phyloP scores from a whole-genome alignment of 2,329 filamentous ascomycete genomes.

The Aplosporella prunicola region DNA sequence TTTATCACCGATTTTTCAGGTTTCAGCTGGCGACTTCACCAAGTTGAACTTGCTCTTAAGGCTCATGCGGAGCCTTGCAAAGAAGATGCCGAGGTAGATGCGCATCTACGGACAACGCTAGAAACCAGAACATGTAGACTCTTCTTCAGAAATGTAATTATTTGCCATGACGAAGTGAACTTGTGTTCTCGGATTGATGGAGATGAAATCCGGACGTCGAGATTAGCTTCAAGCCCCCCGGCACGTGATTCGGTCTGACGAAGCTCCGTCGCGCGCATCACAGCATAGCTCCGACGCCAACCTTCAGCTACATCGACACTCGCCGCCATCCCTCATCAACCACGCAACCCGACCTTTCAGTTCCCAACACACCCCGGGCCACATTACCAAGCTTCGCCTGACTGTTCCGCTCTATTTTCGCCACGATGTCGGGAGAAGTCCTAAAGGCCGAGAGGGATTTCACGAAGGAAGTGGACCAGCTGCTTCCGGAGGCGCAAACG shows the following conservation, averaged over 20 bases:
- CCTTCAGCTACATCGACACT: slow-evolving; percentile 8
- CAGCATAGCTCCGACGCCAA: slow-evolving; percentile 10
- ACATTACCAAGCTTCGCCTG: background rate
- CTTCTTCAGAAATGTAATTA: no score
- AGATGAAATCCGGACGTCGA: no score
- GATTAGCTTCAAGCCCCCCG: no score
- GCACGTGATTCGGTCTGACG: slow-evolving; percentile 9
- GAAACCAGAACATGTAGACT: no score
- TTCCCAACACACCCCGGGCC: background rate
- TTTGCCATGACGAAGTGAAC: no score
- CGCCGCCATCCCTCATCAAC: slow-evolving; percentile 3
- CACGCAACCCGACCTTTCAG: background rate
- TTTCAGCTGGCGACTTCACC: no score
- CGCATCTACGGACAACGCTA: no score
- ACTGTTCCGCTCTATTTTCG: background rate
- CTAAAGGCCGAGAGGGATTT: slow-evolving; percentile 97
- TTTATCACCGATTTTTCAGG: no score
- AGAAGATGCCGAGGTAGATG: no score
- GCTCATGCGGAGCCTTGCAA: no score
- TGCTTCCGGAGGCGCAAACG: slow-evolving; percentile 82
- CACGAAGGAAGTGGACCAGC: slow-evolving; percentile 87
- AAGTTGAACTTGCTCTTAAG: no score
- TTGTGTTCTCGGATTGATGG: no score
- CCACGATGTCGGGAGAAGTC: slow-evolving; percentile 65
- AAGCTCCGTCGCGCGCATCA: slow-evolving; percentile 11